phyloP scores from a whole-genome alignment of 1,284 basidiomycete species.

The Uromyces viciae-fabae region DNA sequence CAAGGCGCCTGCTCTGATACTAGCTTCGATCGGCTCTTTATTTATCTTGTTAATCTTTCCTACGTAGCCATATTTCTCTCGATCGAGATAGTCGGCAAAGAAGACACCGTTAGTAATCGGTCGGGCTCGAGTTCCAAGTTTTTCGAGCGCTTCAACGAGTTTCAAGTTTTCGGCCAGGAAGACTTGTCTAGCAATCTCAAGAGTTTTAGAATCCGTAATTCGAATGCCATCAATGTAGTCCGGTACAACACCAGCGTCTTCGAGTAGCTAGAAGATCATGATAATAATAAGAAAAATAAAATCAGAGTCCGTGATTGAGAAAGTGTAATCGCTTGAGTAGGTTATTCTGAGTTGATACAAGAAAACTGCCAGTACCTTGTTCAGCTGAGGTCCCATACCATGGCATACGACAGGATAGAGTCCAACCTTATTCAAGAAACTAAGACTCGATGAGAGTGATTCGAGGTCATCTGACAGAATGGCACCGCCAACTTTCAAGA shows the following conservation, averaged over 20 bases:
- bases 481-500: slow-evolving; percentile 72
- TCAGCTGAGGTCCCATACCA: slow-evolving; percentile 85
- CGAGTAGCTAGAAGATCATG: slow-evolving; percentile 65
- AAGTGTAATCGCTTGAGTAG: background rate
- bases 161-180: slow-evolving; percentile 93
- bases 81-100: slow-evolving; percentile 88
- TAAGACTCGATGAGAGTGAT: slow-evolving; percentile 83
- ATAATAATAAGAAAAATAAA: background rate
- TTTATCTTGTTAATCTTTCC: slow-evolving; percentile 88
- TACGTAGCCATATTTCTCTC: slow-evolving; percentile 87
- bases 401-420: slow-evolving; percentile 91
- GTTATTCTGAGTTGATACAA: no score
- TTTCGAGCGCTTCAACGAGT: slow-evolving; percentile 82
- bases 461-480: slow-evolving; percentile 79
- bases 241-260: slow-evolving; percentile 80
- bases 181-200: slow-evolving; percentile 85
- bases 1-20: slow-evolving; percentile 85
- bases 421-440: slow-evolving; percentile 87
- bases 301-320: background rate
- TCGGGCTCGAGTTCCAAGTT: slow-evolving; percentile 84
- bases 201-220: slow-evolving; percentile 86
- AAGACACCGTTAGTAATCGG: slow-evolving; percentile 95
- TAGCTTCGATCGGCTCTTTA: slow-evolving; percentile 88
- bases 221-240: slow-evolving; percentile 95
- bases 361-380: slow-evolving; percentile 44